Percentiles rank a stretch among this genome's conserved stretches.
These are phyloP conservation scores for Serpula lacrymans DNA, from an alignment of 768 basidiomycete species.

Conservation along the genomic window DNA sequence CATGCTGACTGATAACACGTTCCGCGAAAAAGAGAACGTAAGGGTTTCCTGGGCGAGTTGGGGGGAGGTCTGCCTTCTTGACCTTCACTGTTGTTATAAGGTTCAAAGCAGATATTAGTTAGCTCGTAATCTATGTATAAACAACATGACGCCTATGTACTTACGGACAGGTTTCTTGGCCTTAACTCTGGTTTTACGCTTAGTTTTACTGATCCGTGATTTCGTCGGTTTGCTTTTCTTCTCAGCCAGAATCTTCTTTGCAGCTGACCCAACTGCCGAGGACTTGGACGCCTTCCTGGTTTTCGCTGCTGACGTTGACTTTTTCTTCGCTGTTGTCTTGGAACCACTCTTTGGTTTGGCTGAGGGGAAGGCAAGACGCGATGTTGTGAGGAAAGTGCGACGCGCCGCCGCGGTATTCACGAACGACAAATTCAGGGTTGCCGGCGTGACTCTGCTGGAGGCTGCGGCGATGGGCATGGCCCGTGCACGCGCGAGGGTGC, in stretches of 20 bases:
- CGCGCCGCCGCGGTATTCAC: conserved; percentile 10
- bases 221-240: neutral
- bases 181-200: conserved; percentile 1
- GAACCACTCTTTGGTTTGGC: conserved; percentile 1
- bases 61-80: conserved; percentile 17
- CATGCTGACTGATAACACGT: conserved; percentile 7
- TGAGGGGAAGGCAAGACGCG: conserved; percentile 11
- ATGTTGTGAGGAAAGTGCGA: conserved; percentile 24
- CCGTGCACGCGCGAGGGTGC: no score
- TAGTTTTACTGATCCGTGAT: conserved; percentile 2
- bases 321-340: conserved; percentile 6
- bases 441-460: no score
- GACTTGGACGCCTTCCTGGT: conserved; percentile 7
- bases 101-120: conserved; percentile 1
- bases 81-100: conserved; percentile 9
- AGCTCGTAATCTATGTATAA: no score
- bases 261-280: conserved; percentile 2
- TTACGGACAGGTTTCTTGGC: conserved; percentile 12
- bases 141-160: neutral
- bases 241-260: conserved; percentile 7
- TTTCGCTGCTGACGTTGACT: conserved; percentile 1
- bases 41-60: conserved; percentile 22
- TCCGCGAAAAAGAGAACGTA: conserved; percentile 23
- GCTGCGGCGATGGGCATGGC: no score
- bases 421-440: conserved; percentile 1